Conservation (phyloP, 768 basidiomycete species). For the Rhizopogon vesiculosus region DNA sequence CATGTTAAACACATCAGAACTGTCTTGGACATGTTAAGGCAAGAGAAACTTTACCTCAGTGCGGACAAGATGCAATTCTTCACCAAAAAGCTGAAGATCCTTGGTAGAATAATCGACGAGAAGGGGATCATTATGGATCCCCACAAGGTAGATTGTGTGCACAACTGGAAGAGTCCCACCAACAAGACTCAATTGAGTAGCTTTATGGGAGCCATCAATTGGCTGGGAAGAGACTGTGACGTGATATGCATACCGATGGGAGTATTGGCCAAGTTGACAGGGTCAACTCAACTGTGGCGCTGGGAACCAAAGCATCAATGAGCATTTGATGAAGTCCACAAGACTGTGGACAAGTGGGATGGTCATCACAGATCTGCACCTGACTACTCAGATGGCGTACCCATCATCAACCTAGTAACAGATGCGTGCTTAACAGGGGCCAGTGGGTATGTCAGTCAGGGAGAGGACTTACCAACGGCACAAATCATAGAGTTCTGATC, state of each 20-base stretch:
- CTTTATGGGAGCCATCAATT: conserved; percentile 27
- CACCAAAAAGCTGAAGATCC: conserved; percentile 33
- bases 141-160: conserved; percentile 27
- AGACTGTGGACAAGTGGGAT: conserved; percentile 11
- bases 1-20: conserved; percentile 6
- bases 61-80: conserved; percentile 33
- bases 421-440: too few species aligned
- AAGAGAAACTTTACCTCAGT: conserved; percentile 43
- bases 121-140: conserved; percentile 26
- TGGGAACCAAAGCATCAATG: conserved; percentile 26
- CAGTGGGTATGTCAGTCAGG: too few species aligned
- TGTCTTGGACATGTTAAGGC: conserved; percentile 30
- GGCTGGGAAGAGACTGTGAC: conserved; percentile 29
- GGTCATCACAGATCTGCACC: conserved; percentile 9
- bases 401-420: conserved; percentile 20
- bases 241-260: conserved; percentile 35
- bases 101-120: conserved; percentile 25
- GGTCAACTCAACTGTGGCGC: conserved; percentile 7
- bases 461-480: conserved; percentile 17
- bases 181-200: conserved; percentile 23
- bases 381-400: conserved; percentile 8
- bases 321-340: conserved; percentile 23
- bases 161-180: conserved; percentile 26
- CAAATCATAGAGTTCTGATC: conserved; percentile 27
- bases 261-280: conserved; percentile 19